Conservation (phyloP, 2,329 filamentous ascomycete species). For the Microcera coccophila region DNA sequence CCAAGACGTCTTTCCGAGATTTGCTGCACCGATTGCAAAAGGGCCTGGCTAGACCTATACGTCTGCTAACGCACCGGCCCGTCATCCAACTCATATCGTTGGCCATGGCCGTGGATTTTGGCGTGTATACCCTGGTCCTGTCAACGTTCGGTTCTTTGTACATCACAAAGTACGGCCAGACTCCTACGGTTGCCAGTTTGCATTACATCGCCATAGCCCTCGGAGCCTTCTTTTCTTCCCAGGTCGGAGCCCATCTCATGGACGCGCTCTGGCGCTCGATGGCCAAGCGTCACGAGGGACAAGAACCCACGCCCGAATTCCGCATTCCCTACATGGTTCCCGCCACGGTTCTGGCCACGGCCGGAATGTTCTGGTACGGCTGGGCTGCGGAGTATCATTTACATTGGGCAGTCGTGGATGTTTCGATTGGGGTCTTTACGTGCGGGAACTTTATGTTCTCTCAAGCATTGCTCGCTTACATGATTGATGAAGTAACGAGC, state of each 20-base stretch:
- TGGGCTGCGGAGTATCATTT: conserved; percentile 46
- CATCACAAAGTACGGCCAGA: conserved; percentile 43
- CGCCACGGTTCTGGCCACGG: conserved; percentile 41
- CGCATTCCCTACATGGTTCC: conserved; percentile 52
- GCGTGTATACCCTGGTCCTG: conserved; percentile 49
- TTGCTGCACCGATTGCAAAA: neutral
- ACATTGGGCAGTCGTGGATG: conserved; percentile 57
- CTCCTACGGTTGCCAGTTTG: conserved; percentile 41
- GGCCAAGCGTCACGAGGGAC: conserved; percentile 1
- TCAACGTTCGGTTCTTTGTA: conserved; percentile 51
- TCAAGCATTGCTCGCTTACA: conserved; percentile 52
- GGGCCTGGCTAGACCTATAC: conserved; percentile 1
- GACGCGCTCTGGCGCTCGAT: conserved; percentile 35
- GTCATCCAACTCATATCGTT: conserved; percentile 45
- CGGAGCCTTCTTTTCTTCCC: conserved; percentile 37
- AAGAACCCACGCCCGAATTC: conserved; percentile 39
- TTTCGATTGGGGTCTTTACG: conserved; percentile 52
- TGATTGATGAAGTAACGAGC: conserved; percentile 46
- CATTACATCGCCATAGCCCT: conserved; percentile 50
- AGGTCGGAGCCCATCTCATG: conserved; percentile 35
- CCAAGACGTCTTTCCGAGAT: neutral
- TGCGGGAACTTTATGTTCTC: conserved; percentile 51
- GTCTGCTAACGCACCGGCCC: conserved; percentile 40
- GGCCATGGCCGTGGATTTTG: conserved; percentile 46
- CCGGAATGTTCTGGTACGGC: conserved; percentile 38